A percentile compares a stretch with the other conserved stretches of the same genome.
These are phyloP conservation scores for Flaveria sonorensis DNA, from an alignment of 129 eudicot species.

Conservation along the genomic window DNA sequence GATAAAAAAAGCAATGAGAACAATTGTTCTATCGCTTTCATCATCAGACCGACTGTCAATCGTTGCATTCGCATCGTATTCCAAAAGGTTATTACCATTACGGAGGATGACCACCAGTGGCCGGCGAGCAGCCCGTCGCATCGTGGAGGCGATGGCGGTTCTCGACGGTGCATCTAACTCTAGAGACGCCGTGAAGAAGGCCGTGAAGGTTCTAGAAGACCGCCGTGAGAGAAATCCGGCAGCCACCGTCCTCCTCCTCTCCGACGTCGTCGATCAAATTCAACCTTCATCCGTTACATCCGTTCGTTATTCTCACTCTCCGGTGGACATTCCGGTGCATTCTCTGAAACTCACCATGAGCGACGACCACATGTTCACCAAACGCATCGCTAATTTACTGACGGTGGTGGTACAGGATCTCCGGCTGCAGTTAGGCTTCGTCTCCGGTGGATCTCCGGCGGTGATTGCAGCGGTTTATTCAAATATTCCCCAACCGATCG, in stretches of 20 bases:
- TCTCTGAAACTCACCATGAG: slow-evolving; percentile 31
- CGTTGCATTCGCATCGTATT: slow-evolving; percentile 77
- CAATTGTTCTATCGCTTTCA: slow-evolving; percentile 60
- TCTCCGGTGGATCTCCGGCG: slow-evolving; percentile 57
- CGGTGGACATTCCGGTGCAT: slow-evolving; percentile 59
- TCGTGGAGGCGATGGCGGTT: slow-evolving; percentile 64
- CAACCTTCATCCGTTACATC: slow-evolving; percentile 40
- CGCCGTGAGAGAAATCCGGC: slow-evolving; percentile 67
- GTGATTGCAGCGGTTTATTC: slow-evolving; percentile 72
- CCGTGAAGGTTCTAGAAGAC: slow-evolving; percentile 76
- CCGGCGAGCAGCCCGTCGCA: slow-evolving; percentile 67
- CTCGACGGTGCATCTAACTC: slow-evolving; percentile 52
- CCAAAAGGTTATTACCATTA: slow-evolving; percentile 70
- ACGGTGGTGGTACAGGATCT: slow-evolving; percentile 64
- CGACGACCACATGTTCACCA: slow-evolving; percentile 34
- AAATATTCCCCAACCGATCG: slow-evolving; percentile 44
- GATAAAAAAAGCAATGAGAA: slow-evolving; percentile 62
- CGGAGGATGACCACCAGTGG: slow-evolving; percentile 75
- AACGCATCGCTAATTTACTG: slow-evolving; percentile 42
- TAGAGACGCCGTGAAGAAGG: slow-evolving; percentile 71
- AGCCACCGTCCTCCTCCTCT: slow-evolving; percentile 58
- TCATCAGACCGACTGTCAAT: slow-evolving; percentile 78
- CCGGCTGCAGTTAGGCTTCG: slow-evolving; percentile 50
- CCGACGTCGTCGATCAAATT: slow-evolving; percentile 39
- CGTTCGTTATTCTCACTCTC: slow-evolving; percentile 44